Base-by-base conservation (phyloP, 305 asterid genomes). In the Rubia peregrina region DNA sequence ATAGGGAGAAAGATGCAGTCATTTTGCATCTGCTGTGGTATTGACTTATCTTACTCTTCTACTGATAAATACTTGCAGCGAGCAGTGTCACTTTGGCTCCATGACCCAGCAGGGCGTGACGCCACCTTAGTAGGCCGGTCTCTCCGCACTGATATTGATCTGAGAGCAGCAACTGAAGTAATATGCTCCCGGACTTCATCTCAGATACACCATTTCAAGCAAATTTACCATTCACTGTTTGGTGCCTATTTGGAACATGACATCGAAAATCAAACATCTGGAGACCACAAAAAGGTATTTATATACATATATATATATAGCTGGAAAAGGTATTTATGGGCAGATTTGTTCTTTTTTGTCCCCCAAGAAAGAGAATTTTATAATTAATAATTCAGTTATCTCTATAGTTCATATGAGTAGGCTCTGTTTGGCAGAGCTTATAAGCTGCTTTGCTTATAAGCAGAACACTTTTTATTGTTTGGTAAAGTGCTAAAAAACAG, bases 171-270 rank as follows among this genome's bases (percentile, higher is more conserved):
- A n/a, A 91, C 96, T 48, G 97, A 91, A 86, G 91, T 94, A 30
- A 79, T 94, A 75, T 94, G 98, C 73, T 94, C 99, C 8, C 93
- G 98, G 60, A 89, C 97, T 44, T 74, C 98, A 40, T 49, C 98
- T 30, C 99, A 94, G 78, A 76, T 90, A 42, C 96, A 87, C 53
- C 89, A 89, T 42, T 71, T 88, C 44, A 94, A 90, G 73, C 98
- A 88, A 76, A 61, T 90, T 56, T 94, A 90, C 79, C 73, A 64
- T 75, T 80, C 89, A 57, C 72, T 76, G 33, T 91, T 89, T 73
- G 83, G 86, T 71, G 74, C 79, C 77, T 77, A 87, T 71, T 80
- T 94, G 76, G 99, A 94, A 83, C 93, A 85, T 69, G 98, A 94
- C 74, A 88, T 94, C 68, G 90, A 86, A 70, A 40, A 19, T 69